Evolutionary conservation across 768 basidiomycete genomes (phyloP).

Genomic region (Rhodotorula taiwanensis): DNA sequence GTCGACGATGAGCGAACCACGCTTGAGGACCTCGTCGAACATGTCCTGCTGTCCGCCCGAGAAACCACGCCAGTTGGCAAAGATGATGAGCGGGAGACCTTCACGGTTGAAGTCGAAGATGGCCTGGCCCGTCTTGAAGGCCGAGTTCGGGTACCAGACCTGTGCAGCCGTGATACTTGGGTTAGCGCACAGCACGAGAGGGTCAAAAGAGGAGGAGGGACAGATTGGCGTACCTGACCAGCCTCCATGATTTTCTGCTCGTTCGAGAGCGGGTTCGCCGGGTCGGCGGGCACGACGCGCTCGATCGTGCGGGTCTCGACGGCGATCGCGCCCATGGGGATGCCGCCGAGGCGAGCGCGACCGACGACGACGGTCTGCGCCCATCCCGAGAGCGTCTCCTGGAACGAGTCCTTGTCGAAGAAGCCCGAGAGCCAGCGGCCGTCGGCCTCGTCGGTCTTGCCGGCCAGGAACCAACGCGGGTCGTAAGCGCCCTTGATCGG

Average conservation of each 20-base stretch:
- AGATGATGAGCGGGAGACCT: constrained; percentile 91
- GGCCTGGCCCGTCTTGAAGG: constrained; percentile 98
- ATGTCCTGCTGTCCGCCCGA: constrained; percentile 99
- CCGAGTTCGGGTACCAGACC: constrained; percentile 99
- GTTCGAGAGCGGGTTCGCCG: constrained; percentile 90
- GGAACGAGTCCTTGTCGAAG: constrained; percentile 96
- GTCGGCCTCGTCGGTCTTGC: constrained; percentile 71
- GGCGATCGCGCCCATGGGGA: constrained; percentile 95
- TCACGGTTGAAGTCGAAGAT: constrained; percentile 99
- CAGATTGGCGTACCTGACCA: constrained; percentile 55
- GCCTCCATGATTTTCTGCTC: constrained; percentile 99
- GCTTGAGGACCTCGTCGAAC: constrained; percentile 48
- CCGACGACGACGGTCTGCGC: constrained; percentile 98
- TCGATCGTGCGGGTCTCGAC: constrained; percentile 97
- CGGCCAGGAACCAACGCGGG: constrained; percentile 95
- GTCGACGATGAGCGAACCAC: constrained; percentile 69
- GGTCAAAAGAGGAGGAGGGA: background rate
- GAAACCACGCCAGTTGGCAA: constrained; percentile 99
- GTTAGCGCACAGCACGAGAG: too few relatives aligned
- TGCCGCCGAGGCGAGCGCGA: constrained; percentile 89
- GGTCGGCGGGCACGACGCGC: constrained; percentile 92
- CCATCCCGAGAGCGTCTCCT: constrained; percentile 97
- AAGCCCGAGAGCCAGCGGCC: constrained; percentile 76
- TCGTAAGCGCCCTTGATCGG: constrained; percentile 95
- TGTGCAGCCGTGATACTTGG: constrained; percentile 32